phyloP scores from a whole-genome alignment of 257 asterid species.

The Solanum acaule region DNA sequence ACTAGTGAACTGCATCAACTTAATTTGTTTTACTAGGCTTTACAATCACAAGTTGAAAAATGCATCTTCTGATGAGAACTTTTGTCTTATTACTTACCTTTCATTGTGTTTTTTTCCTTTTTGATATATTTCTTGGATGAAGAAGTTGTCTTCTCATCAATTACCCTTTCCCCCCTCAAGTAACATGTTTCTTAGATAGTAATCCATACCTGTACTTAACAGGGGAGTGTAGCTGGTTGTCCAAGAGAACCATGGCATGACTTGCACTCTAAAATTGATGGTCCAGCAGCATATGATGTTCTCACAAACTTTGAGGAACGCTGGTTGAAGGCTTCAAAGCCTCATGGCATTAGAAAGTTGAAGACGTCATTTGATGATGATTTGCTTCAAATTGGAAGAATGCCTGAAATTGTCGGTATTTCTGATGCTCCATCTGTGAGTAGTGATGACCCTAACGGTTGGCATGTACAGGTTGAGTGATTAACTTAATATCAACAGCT shows the following conservation, averaged over 20 bases:
- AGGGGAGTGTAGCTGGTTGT: conserved; percentile 75
- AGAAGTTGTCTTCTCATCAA: neutral
- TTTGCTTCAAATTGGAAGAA: conserved; percentile 76
- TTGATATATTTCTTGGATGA: neutral
- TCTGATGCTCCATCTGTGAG: conserved; percentile 60
- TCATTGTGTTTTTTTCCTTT: neutral
- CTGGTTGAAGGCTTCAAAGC: conserved; percentile 89
- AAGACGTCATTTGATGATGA: conserved; percentile 77
- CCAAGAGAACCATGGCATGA: conserved; percentile 99
- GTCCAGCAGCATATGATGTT: conserved; percentile 98
- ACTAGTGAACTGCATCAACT: neutral
- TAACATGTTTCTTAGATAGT: neutral
- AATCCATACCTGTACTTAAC: conserved; percentile 6
- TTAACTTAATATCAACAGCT: neutral
- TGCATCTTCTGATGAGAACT: neutral
- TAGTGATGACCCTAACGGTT: conserved; percentile 67
- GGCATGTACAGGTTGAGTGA: conserved; percentile 82
- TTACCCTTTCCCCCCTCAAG: neutral
- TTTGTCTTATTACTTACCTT: neutral
- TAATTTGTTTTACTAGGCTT: neutral
- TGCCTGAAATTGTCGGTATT: conserved; percentile 80
- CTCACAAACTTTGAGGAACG: conserved; percentile 87
- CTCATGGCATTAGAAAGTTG: conserved; percentile 75
- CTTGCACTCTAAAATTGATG: conserved; percentile 86
- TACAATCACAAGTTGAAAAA: neutral